A percentile compares a stretch with the other conserved stretches of the same genome.
Conservation (phyloP, 2,329 filamentous ascomycete genomes). For the Aspergillus udagawae region DNA sequence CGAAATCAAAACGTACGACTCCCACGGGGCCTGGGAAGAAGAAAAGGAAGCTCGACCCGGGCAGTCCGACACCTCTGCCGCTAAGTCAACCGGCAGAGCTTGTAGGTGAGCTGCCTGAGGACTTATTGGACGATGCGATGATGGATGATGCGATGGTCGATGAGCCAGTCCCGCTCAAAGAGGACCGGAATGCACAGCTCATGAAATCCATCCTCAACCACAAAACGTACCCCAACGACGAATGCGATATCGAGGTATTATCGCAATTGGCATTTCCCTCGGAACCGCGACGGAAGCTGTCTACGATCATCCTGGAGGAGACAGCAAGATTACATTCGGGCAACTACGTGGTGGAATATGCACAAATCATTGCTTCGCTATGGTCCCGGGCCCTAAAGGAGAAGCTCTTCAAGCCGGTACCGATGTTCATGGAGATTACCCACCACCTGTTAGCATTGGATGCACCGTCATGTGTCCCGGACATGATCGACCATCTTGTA, state of each 20-base stretch:
- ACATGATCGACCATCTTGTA: conserved; percentile 36
- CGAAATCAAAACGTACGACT: conserved; percentile 49
- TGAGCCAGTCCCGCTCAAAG: conserved; percentile 20
- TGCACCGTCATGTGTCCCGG: conserved; percentile 31
- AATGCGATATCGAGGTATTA: conserved; percentile 54
- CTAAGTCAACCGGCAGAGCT: conserved; percentile 29
- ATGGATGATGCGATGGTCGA: conserved; percentile 17
- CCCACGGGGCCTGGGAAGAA: conserved; percentile 56
- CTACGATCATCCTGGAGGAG: conserved; percentile 52
- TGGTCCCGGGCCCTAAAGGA: conserved; percentile 57
- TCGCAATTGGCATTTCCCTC: conserved; percentile 52
- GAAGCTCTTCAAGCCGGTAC: conserved; percentile 44
- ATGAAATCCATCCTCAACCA: conserved; percentile 56
- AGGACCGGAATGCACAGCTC: conserved; percentile 33
- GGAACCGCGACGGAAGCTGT: conserved; percentile 44
- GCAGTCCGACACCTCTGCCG: conserved; percentile 50
- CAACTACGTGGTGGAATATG: conserved; percentile 48
- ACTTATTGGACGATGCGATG: conserved; percentile 18
- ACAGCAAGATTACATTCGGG: conserved; percentile 42
- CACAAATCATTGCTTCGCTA: conserved; percentile 47
- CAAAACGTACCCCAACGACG: conserved; percentile 44
- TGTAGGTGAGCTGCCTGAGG: conserved; percentile 24
- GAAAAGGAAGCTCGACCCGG: conserved; percentile 50
- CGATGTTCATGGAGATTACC: conserved; percentile 40
- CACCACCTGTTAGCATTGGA: conserved; percentile 40